Conservation (phyloP, 1,139 yeast species). For the Protomyces gravidus region DNA sequence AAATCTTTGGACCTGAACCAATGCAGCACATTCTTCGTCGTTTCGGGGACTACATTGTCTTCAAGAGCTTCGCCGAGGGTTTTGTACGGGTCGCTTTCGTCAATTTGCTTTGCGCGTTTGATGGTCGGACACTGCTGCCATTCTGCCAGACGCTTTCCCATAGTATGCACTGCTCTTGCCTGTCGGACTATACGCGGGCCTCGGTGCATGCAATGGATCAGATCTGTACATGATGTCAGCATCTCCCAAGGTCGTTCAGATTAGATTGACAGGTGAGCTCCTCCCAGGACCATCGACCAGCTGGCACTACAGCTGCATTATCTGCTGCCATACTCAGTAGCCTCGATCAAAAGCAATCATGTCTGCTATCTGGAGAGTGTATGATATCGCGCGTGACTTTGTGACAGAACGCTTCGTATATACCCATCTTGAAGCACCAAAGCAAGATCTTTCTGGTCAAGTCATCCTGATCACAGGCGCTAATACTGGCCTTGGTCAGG, state of each 20-base stretch:
- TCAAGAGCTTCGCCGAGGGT: constrained; percentile 7
- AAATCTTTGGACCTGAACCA: constrained; percentile 47
- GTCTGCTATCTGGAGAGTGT: constrained; percentile 2
- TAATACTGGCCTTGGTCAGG: constrained; percentile 32
- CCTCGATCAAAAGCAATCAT: neutral
- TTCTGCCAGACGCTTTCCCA: neutral
- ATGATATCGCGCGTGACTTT: constrained; percentile 20
- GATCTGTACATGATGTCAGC: no score
- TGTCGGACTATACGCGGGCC: no score
- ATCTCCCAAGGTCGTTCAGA: no score
- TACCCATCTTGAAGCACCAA: constrained; percentile 16
- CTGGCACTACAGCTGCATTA: neutral
- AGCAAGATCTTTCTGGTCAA: constrained; percentile 39
- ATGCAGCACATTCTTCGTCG: constrained; percentile 41
- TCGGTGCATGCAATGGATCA: no score
- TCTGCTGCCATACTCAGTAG: neutral
- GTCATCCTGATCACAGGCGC: constrained; percentile 36
- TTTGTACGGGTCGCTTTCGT: constrained; percentile 14
- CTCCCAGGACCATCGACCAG: no score
- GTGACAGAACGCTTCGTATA: constrained; percentile 7
- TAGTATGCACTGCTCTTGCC: neutral
- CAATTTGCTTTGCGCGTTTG: constrained; percentile 26
- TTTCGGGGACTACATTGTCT: constrained; percentile 8
- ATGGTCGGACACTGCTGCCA: constrained; percentile 23
- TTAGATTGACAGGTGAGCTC: no score